Conservation (phyloP, 768 basidiomycete species). For the Termitomyces sp. region DNA sequence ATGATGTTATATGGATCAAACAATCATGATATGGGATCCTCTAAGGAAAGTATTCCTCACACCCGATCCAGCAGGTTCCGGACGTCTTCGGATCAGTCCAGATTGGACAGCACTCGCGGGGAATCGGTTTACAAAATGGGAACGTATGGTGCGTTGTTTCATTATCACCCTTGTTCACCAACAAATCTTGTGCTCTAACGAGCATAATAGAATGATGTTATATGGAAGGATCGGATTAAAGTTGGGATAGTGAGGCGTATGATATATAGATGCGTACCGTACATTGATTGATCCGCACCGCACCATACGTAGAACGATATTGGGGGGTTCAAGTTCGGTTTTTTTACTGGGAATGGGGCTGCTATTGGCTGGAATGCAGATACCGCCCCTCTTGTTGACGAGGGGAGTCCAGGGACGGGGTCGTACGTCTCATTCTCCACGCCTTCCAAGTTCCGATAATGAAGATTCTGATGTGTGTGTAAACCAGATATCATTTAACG, state of each 20-base stretch:
- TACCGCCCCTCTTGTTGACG: slow-evolving; percentile 35
- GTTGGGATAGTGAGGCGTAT: slow-evolving; percentile 34
- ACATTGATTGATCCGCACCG: too few species aligned
- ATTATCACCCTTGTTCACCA: not conserved
- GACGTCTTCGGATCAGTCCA: slow-evolving; percentile 32
- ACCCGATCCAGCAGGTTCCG: slow-evolving; percentile 31
- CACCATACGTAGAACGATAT: slow-evolving; percentile 25
- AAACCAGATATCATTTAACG: slow-evolving; percentile 28
- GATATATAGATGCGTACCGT: too few species aligned
- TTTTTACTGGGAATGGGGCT: slow-evolving; percentile 32
- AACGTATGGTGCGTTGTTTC: slow-evolving; percentile 28
- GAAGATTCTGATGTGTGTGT: too few species aligned
- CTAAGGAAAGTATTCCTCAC: slow-evolving; percentile 25
- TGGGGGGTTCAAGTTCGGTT: slow-evolving; percentile 30
- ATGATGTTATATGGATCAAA: too few species aligned
- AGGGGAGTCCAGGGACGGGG: slow-evolving; percentile 28
- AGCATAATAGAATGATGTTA: slow-evolving; percentile 26
- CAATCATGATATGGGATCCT: slow-evolving; percentile 37
- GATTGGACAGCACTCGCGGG: slow-evolving; percentile 36
- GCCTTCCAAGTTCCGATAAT: too few species aligned
- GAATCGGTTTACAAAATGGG: slow-evolving; percentile 40
- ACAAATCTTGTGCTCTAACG: not conserved
- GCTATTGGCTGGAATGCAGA: slow-evolving; percentile 38
- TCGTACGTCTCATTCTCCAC: too few species aligned
- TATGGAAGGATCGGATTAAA: slow-evolving; percentile 32